Base-by-base conservation (phyloP, 345 rosid species). In the Nasturtium officinale region DNA sequence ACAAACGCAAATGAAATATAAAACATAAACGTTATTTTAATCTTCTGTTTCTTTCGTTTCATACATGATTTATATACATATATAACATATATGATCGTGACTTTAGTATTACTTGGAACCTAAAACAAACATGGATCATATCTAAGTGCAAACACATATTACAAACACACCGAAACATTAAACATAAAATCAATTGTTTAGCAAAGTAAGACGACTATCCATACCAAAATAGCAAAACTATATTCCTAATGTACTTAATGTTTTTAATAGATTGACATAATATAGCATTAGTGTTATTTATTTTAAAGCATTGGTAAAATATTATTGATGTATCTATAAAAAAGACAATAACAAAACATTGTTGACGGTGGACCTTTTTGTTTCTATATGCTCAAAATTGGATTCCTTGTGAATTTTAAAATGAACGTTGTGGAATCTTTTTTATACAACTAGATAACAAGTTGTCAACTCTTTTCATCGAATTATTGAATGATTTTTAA, bases 401-500 rank as follows among this genome's bases (percentile, higher is more conserved):
- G 57, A 48, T 40, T 65, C 78, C 45, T 12, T 35, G 60, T 74
- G 5, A 6, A 32, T 30, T 21, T 54, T 10, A 5, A 30, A 47
- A 17, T 54, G 50, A 58, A 43, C 23, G 21, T 59, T 58, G 58
- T 5, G 53, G 67, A 74, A 74, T 74, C 67, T 47, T 74, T 66
- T 66, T 48, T 26, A 47, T 58, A 65, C 72, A 74, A 74, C 61
- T 74, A 65, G 78, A 48, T 38, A 74, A 67, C 72, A 74, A 74
- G 72, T 66, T 66, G 78, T 74, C 78, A 74, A 66, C 73, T 74
- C 72, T 74, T 48, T 59, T 35, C 52, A 40, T 58, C 50, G 30
- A 65, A 73, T 73, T 26, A 65, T 73, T 73, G 71, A 50, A 35
- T 53, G 33, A 37, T 26, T 25, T 73, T 46, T 9, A 46, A 65